Base-by-base conservation (phyloP, 2,329 filamentous ascomycete genomes). In the Fusarium sambucinum region DNA sequence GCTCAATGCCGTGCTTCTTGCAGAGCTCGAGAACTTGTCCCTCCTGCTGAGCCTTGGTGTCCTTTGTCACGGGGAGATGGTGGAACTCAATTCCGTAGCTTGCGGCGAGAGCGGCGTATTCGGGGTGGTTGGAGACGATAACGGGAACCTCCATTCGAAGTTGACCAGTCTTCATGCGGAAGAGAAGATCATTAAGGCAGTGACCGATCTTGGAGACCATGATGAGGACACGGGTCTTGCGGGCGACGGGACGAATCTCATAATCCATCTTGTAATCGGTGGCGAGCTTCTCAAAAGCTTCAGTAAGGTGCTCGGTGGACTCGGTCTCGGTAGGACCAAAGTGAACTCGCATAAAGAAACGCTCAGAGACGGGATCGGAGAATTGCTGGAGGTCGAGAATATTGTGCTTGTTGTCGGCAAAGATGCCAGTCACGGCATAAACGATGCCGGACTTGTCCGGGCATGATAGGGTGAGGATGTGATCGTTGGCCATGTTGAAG, bases 121-220 rank as follows among this genome's bases (percentile, higher is more conserved):
- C 92, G 6, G 89, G 83, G 80, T 96, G 92, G 82, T 96, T 96
- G 60, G 92, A 94, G 41, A 96, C 89, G 74, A 96, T 91, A 70
- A 94, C 78, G 6, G 92, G 91, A 52, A 94, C 84, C 25, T 94
- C 91, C 71, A 95, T 90, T 74, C 85, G 86, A 55, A 96, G 84
- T 80, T 94, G 91, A 45, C 88, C 88, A 19, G 89, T 90, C 78
- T 90, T 90, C 75, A 90, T 87, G 58, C 92, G 89, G 87, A 93
- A 96, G 37, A 96, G 86, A 48, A 96, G 83, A 79, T 95, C 92
- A 79, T 94, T 94, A 55, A 95, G 84, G 78, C 92, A 95, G 83
- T 95, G 92, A 11, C 92, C 92, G 73, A 93, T 94, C 83, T 94
- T 94, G 74, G 92, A 94, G 30, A 95, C 92, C 92, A 96, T 95